Evolutionary conservation across 768 basidiomycete genomes (phyloP).

Genomic region (Rhizopogon salebrosus): DNA sequence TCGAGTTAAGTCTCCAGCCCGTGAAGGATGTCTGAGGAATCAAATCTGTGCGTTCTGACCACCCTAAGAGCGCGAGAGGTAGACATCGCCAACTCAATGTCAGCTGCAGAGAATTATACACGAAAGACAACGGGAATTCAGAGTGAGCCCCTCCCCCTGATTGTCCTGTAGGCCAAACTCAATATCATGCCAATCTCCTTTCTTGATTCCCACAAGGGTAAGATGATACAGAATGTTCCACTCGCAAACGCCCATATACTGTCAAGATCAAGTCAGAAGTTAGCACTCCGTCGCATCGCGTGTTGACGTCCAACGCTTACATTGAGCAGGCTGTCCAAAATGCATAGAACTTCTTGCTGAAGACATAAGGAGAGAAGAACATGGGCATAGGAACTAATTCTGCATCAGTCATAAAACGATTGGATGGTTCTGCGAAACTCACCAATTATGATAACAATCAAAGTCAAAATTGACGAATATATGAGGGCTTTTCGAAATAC

Average conservation of each 20-base stretch:
- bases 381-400: conserved; percentile 31
- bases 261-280: conserved; percentile 1
- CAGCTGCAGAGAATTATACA: neutral
- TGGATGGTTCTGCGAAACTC: neutral
- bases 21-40: neutral
- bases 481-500: conserved; percentile 29
- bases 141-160: neutral
- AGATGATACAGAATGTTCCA: conserved; percentile 32
- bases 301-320: conserved; percentile 15
- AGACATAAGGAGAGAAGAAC: conserved; percentile 35
- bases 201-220: conserved; percentile 33
- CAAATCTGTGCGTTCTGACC: too few species aligned
- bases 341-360: conserved; percentile 28
- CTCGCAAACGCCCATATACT: conserved; percentile 33
- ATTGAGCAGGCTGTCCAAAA: conserved; percentile 37
- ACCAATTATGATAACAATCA: conserved; percentile 32
- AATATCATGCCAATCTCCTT: conserved; percentile 25
- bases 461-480: conserved; percentile 28
- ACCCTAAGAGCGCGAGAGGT: too few species aligned
- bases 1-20: neutral
- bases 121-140: neutral
- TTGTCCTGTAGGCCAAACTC: conserved; percentile 8
- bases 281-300: neutral
- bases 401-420: neutral
- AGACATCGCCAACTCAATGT: neutral